Evolutionary conservation across 1,284 basidiomycete genomes (phyloP).

Genomic region (Vanrija sp.): DNA sequence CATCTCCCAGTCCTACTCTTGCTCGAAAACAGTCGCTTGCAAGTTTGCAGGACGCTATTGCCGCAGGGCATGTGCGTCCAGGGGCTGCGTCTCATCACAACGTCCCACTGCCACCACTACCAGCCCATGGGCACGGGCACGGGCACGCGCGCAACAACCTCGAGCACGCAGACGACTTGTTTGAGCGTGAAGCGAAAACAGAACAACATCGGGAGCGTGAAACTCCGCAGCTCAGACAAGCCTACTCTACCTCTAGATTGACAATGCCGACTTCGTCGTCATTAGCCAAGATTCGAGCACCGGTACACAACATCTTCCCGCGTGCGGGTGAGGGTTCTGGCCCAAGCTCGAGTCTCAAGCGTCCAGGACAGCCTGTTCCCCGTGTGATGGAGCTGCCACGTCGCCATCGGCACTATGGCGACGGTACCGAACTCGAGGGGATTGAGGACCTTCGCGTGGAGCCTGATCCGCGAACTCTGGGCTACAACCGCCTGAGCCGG

Average conservation of each 20-base stretch:
- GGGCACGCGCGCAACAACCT: neutral
- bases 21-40: constrained; percentile 42
- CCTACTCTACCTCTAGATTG: constrained; percentile 53
- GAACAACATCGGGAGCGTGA: neutral
- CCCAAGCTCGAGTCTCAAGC: too few relatives aligned
- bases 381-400: constrained; percentile 71
- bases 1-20: constrained; percentile 25
- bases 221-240: neutral
- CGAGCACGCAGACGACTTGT: neutral
- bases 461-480: constrained; percentile 51
- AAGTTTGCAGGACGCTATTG: constrained; percentile 37
- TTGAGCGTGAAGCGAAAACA: too few relatives aligned
- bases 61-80: constrained; percentile 14
- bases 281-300: constrained; percentile 65
- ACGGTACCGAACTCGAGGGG: constrained; percentile 86
- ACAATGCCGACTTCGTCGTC: constrained; percentile 76
- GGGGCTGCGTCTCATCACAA: constrained; percentile 5
- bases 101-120: neutral
- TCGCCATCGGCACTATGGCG: constrained; percentile 68
- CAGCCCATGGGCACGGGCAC: neutral
- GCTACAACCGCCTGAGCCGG: constrained; percentile 3
- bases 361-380: constrained; percentile 46
- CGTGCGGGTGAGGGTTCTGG: constrained; percentile 21
- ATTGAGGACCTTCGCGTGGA: constrained; percentile 88
- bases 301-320: constrained; percentile 68